These are phyloP conservation scores for Tetradesmus obliquus DNA, from an alignment of 139 green algal species.

Conservation along the genomic window DNA sequence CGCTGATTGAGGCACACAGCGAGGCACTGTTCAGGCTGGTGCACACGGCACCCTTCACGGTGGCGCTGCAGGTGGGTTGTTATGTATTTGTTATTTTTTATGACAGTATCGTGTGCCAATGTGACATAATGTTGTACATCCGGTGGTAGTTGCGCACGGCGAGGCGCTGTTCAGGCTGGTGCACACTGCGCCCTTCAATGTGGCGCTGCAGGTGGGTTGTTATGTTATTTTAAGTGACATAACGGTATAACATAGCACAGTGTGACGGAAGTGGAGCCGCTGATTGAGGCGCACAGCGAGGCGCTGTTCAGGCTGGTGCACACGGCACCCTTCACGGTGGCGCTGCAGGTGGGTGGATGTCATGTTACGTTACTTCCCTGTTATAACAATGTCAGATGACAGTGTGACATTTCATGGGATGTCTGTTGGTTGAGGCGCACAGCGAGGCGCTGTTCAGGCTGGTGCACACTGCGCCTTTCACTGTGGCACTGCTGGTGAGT, in stretches of 20 bases:
- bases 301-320: slow-evolving; percentile 94
- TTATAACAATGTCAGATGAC: neutral
- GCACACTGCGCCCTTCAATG: slow-evolving; percentile 86
- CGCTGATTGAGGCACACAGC: slow-evolving; percentile 59
- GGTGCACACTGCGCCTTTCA: slow-evolving; percentile 87
- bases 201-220: slow-evolving; percentile 75
- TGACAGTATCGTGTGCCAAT: neutral
- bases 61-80: slow-evolving; percentile 78
- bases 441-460: slow-evolving; percentile 89
- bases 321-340: slow-evolving; percentile 80
- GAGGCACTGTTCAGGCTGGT: slow-evolving; percentile 90
- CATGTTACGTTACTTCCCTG: neutral
- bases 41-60: slow-evolving; percentile 86
- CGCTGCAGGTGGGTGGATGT: slow-evolving; percentile 70
- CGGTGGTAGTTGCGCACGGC: slow-evolving; percentile 55
- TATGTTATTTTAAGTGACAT: neutral
- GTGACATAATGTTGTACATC: slow-evolving; percentile 47
- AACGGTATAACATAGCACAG: neutral
- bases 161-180: slow-evolving; percentile 90
- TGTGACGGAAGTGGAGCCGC: slow-evolving; percentile 48
- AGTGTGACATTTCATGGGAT: slow-evolving; percentile 32
- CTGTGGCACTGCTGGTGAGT: slow-evolving; percentile 77
- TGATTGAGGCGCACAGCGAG: slow-evolving; percentile 60
- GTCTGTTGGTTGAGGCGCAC: slow-evolving; percentile 54
- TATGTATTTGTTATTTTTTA: neutral